phyloP scores from a whole-genome alignment of 306 rosid species.

The Parietaria judaica region DNA sequence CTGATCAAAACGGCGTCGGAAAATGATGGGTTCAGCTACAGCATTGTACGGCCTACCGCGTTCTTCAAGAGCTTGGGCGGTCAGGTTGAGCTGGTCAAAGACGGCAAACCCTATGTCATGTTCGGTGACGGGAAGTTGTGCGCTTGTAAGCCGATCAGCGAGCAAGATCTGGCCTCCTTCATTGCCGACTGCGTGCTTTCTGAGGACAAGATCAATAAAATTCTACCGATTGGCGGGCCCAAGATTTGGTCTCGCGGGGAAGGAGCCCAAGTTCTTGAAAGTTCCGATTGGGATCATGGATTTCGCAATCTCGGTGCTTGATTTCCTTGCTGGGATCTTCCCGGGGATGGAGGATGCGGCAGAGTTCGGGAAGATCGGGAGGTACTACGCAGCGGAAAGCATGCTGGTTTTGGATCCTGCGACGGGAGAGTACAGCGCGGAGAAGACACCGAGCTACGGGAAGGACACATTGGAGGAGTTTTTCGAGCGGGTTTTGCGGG shows the following conservation, averaged over 20 bases:
- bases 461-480: slow-evolving; percentile 85
- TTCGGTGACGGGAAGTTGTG: slow-evolving; percentile 96
- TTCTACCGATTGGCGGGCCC: slow-evolving; percentile 85
- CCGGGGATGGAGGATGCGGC: slow-evolving; percentile 90
- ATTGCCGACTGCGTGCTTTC: slow-evolving; percentile 72
- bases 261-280: slow-evolving; percentile 77
- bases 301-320: slow-evolving; percentile 70
- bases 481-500: slow-evolving; percentile 67
- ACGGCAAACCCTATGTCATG: slow-evolving; percentile 98
- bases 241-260: slow-evolving; percentile 76
- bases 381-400: slow-evolving; percentile 96
- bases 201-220: slow-evolving; percentile 54
- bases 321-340: slow-evolving; percentile 60
- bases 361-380: slow-evolving; percentile 89
- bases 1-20: slow-evolving; percentile 49
- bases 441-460: slow-evolving; percentile 89
- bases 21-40: slow-evolving; percentile 55
- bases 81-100: slow-evolving; percentile 95
- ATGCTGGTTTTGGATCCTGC: slow-evolving; percentile 84
- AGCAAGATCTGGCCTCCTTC: slow-evolving; percentile 82
- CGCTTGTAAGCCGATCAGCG: slow-evolving; percentile 91
- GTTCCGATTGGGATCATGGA: slow-evolving; percentile 95
- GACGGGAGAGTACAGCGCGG: slow-evolving; percentile 81
- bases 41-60: slow-evolving; percentile 94
- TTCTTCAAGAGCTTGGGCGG: slow-evolving; percentile 97